Evolutionary conservation across 2,329 filamentous ascomycete genomes (phyloP), one percentile per base, ranked within the genome.

Genomic region (Elsinoe necatrix): DNA sequence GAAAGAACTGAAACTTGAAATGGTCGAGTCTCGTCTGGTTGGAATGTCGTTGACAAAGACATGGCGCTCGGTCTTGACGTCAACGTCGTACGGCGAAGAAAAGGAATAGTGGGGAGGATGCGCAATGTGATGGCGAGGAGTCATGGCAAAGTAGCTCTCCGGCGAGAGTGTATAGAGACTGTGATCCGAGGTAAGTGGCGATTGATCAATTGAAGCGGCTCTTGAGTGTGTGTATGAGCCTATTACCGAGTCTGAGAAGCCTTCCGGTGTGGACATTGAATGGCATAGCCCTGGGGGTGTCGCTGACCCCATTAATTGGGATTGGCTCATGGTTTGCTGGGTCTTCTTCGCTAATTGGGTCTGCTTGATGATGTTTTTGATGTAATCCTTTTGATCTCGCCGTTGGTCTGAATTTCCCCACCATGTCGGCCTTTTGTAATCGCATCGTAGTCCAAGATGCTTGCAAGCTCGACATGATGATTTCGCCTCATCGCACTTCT

Each of bases 361-460:
- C 69, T 86, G 83, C 82, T 95, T 96, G 78, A 98, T 97, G 72
- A 92, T 89, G 73, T 87, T 86, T 80, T 98, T 98, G 79, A 98
- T 95, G 64, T 85, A 77, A 69, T 97, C 93, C 76, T 97, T 98
- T 71, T 96, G 89, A 57, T 84, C 76, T 65, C 86, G 83, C 64
- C 93, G 81, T 67, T 87, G 83, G 61, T 95, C 90, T 67, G 87
- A 87, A 78, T 93, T 96, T 74, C 86, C 87, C 93, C 93, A 98
- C 93, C 93, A 98, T 74, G 88, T 83, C 35, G 93, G 93, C 68
- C 91, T 80, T 79, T 95, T 95, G 77, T 97, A 98, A 77, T 97
- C 90, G 76, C 93, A 98, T 66, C 80, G 79, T 57, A 98, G 80
- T 55, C 87, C 87, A 57, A 98, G 84, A 67, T 84, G 80, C 61